Evolutionary conservation across 129 eudicot species (phyloP), one percentile per base, ranked within the genome.

Genomic region (Flaveria linearis): DNA sequence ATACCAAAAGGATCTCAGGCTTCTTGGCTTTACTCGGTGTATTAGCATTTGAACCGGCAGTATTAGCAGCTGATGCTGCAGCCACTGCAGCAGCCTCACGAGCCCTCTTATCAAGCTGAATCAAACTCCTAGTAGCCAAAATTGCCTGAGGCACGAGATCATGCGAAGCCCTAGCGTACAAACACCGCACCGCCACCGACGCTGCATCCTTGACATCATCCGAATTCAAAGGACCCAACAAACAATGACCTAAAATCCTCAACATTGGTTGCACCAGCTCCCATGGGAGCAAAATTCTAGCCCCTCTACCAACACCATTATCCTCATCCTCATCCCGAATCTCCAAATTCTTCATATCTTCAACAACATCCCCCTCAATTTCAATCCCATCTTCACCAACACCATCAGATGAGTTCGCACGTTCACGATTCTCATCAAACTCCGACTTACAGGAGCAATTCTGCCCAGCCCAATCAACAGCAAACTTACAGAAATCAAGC

Each of bases 1-100:
- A 92, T 50, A 90, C 96, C 76, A 92, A 80, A 50, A 90, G 98
- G 17, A 93, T 86, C 76, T 93, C 98, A 0, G 98, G 98, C 76
- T 88, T 91, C 93, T 91, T 93, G 39, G 90, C 92, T 81, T 88
- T 93, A 84, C 86, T 88, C 13, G 97, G 98, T 0, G 97, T 93
- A 46, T 82, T 93, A 33, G 89, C 82, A 85, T 85, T 93, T 1
- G 96, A 93, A 66, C 88, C 86, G 15, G 51, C 61, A 1, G 70
- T 68, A 79, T 60, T 78, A 8, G 84, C 74, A 80, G 80, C 83
- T 9, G 83, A 75, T 3, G 73, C 83, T 2, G 84, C 88, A 8
- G 82, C 85, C 56, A 66, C 58, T 4, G 88, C 76, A 74, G 84
- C 96, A 30, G 93, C 71, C 39, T 87, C 91, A 9, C 93, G 93